Conservation (phyloP, 2,329 filamentous ascomycete species). For the Camillea tinctor region DNA sequence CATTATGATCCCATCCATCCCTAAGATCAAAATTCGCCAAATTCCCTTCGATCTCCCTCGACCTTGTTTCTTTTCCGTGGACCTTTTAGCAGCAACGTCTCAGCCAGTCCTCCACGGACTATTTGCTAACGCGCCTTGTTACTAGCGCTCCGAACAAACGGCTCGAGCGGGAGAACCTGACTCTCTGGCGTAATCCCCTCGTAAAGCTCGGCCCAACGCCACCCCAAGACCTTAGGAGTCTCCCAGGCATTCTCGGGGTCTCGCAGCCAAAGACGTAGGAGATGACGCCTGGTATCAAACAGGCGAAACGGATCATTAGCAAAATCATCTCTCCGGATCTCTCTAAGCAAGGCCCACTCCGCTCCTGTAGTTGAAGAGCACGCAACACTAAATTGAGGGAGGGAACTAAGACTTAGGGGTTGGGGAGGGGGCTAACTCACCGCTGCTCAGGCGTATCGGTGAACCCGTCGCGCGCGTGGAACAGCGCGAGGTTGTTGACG, state of each 20-base stretch:
- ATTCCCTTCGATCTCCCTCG: too few relatives aligned
- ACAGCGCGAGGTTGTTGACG: slow-evolving; percentile 53
- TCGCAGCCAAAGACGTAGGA: slow-evolving; percentile 50
- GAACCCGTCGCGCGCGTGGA: slow-evolving; percentile 53
- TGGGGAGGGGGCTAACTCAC: slow-evolving; percentile 41
- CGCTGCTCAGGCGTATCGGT: slow-evolving; percentile 41
- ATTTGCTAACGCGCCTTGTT: slow-evolving; percentile 27
- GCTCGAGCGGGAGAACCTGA: slow-evolving; percentile 56
- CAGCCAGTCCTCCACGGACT: too few relatives aligned
- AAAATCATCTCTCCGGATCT: background rate
- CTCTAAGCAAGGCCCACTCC: too few relatives aligned
- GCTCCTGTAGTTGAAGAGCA: too few relatives aligned
- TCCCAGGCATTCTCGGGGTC: slow-evolving; percentile 50
- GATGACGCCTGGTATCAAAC: slow-evolving; percentile 46
- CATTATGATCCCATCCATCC: too few relatives aligned
- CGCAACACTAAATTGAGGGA: too few relatives aligned
- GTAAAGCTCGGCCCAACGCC: slow-evolving; percentile 54
- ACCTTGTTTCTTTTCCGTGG: too few relatives aligned
- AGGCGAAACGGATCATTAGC: slow-evolving; percentile 34
- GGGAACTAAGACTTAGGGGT: background rate
- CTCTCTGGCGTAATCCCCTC: slow-evolving; percentile 49
- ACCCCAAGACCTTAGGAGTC: slow-evolving; percentile 42
- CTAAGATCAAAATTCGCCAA: too few relatives aligned
- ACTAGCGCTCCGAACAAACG: slow-evolving; percentile 43
- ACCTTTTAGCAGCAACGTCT: too few relatives aligned